Conservation (phyloP, 306 rosid genomes). For the Glycine soja region DNA sequence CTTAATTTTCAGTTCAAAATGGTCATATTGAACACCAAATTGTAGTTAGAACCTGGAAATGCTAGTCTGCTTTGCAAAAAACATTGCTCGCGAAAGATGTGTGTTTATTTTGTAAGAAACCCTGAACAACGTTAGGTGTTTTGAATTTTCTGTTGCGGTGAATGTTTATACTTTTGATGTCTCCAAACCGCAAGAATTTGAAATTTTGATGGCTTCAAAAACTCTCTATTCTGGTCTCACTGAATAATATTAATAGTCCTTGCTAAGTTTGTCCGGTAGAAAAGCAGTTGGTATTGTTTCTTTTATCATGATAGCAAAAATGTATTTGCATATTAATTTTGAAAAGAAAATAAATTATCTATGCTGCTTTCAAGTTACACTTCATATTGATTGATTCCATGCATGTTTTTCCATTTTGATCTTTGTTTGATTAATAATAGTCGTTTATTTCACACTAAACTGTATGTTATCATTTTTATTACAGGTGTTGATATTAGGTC, state of each 20-base stretch:
- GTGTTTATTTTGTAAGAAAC: not conserved
- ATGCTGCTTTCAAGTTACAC: conserved; percentile 7
- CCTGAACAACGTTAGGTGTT: not conserved
- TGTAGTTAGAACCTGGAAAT: not conserved
- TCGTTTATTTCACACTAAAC: not conserved
- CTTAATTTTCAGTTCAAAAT: not conserved
- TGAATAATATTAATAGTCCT: not conserved
- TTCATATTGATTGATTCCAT: conserved; percentile 23
- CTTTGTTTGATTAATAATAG: conserved; percentile 25
- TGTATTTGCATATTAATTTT: not conserved
- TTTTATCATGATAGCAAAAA: conserved; percentile 13
- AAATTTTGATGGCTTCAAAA: not conserved
- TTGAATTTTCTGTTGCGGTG: not conserved
- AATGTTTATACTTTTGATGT: not conserved
- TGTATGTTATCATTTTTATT: conserved; percentile 36
- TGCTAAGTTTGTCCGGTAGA: not conserved
- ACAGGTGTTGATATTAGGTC: conserved; percentile 96
- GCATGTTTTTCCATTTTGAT: conserved; percentile 27
- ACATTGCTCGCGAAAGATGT: not conserved
- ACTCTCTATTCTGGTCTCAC: not conserved
- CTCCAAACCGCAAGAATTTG: conserved; percentile 32
- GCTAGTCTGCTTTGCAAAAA: not conserved
- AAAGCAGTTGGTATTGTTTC: not conserved
- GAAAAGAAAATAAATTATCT: not conserved
- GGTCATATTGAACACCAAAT: not conserved